Base-by-base conservation (phyloP, 1,284 basidiomycete species). In the Gymnopus androsaceus region DNA sequence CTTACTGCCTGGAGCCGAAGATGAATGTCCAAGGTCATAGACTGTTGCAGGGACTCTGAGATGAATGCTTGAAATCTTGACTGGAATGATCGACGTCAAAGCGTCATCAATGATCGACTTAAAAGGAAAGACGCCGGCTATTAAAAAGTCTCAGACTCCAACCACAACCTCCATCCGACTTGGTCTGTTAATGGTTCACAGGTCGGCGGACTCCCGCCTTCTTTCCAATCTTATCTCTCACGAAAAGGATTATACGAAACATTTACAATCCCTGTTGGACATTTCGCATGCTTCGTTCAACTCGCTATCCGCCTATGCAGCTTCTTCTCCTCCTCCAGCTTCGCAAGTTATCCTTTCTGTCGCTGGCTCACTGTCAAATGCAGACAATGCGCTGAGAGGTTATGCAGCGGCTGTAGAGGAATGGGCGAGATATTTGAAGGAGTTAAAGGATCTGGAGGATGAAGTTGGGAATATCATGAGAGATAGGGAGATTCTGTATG, bases 401-500 rank as follows among this genome's bases (percentile, higher is more conserved):
- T 92, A 90, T 68, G 78, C 76, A 0, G 68, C 63, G 5, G 80
- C 81, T 0, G 73, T 91, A 0, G 86, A 91, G 31, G 70, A 77
- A 31, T 91, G 88, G 83, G 77, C 82, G 42, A 80, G 81, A 36
- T 75, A 81, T 61, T 74, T 90, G 61, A 81, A 77, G 59, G 71
- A 72, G 25, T 72, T 90, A 59, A 84, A 81, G 63, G 72, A 74
- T 27, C 74, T 90, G 51, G 88, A 92, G 67, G 85, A 89, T 37
- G 87, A 88, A 51, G 80, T 91, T 3, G 77, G 74, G 15, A 84
- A 81, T 60, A 76, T 90, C 54, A 73, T 88, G 50, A 75, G 87
- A 3, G 89, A 92, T 69, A 73, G 88, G 36, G 89, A 92, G 62
- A 91, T 92, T 60, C 75, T 91, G 89, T 90, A 60, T 14, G 7